Percentiles rank a stretch among this genome's conserved stretches.
phyloP scores from a whole-genome alignment of 495 filamentous ascomycete genomes.

The Penicillium parvum region DNA sequence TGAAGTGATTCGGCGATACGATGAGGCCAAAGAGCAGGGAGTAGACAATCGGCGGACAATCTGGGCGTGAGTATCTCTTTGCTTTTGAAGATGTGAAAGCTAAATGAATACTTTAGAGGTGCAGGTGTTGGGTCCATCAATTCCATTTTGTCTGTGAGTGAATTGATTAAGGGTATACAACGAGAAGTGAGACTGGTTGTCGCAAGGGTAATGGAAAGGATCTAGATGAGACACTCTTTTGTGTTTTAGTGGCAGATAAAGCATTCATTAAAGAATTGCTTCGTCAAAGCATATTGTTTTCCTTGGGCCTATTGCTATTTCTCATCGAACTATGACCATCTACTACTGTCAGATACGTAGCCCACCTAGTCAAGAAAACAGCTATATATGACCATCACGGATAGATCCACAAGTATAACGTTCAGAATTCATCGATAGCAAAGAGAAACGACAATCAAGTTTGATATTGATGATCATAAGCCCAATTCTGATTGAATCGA shows the following conservation, averaged over 20 bases:
- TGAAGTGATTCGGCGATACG: constrained; percentile 19
- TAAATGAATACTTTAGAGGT: constrained; percentile 8
- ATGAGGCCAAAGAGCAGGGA: constrained; percentile 19
- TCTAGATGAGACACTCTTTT: not conserved
- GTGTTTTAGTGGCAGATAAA: not conserved
- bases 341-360: no score
- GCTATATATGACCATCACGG: no score
- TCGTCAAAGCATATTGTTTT: no score
- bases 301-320: no score
- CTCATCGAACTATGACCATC: no score
- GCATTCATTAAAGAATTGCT: no score
- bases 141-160: constrained; percentile 11
- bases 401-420: no score
- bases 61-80: constrained; percentile 21
- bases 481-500: no score
- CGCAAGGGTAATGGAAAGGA: constrained; percentile 1
- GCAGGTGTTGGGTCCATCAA: constrained; percentile 21
- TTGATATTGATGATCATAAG: not conserved
- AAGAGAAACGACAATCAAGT: not conserved
- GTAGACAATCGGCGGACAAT: constrained; percentile 18
- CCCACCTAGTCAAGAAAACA: no score
- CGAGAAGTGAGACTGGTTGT: constrained; percentile 8
- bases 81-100: not conserved
- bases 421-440: not conserved
- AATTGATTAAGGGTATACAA: constrained; percentile 14